Percentiles rank a stretch among this genome's conserved stretches.
Conservation (phyloP, 2,329 filamentous ascomycete species). For the Parastagonospora nodorum region DNA sequence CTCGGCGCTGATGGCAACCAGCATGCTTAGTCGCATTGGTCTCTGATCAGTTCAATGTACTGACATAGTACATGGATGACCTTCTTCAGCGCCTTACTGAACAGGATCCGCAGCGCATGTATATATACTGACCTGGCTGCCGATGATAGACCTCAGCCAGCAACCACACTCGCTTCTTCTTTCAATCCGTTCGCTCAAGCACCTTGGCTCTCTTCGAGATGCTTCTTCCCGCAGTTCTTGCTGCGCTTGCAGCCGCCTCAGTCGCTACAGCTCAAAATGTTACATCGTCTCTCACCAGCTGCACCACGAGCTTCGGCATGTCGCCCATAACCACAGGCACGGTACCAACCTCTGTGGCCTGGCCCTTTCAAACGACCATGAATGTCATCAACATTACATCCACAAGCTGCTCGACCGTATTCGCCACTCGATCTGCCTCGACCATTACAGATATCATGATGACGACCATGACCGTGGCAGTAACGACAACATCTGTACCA, state of each 20-base stretch:
- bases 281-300: conserved; percentile 1
- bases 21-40: not conserved
- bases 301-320: not conserved
- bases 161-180: conserved; percentile 23
- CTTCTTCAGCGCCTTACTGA: conserved; percentile 9
- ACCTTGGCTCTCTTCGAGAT: conserved; percentile 15
- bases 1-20: not conserved
- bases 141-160: not conserved
- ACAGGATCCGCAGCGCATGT: not conserved
- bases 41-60: conserved; percentile 4
- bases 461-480: conserved; percentile 13
- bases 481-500: conserved; percentile 17
- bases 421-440: conserved; percentile 23
- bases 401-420: conserved; percentile 19
- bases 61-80: not conserved
- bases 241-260: conserved; percentile 23
- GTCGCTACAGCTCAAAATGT: conserved; percentile 13
- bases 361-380: not conserved
- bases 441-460: conserved; percentile 26
- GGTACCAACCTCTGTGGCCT: not conserved
- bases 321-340: not conserved
- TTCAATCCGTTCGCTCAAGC: conserved; percentile 9
- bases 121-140: not conserved
- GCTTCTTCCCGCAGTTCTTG: conserved; percentile 19
- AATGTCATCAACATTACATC: conserved; percentile 3